These are phyloP conservation scores for Bryoglossum gracile DNA, from an alignment of 495 filamentous ascomycete genomes.

Conservation along the genomic window DNA sequence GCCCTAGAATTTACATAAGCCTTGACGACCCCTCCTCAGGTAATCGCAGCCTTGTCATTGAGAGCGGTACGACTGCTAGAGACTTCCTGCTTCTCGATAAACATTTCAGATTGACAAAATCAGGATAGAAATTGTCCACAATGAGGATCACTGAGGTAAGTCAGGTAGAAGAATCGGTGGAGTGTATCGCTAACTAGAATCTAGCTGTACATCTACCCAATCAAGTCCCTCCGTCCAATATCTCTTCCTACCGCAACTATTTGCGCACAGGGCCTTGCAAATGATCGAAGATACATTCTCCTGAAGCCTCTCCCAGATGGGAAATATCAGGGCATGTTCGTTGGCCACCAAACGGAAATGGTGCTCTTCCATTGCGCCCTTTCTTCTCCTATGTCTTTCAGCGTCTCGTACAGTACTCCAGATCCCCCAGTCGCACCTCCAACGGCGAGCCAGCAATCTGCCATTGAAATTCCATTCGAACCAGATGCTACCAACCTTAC, in stretches of 20 bases:
- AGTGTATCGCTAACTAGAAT: too few relatives aligned
- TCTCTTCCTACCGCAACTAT: slow-evolving; percentile 47
- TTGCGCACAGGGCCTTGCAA: slow-evolving; percentile 56
- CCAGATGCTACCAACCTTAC: slow-evolving; percentile 45
- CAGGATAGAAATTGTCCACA: too few relatives aligned
- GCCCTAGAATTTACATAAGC: too few relatives aligned
- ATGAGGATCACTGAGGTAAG: slow-evolving; percentile 44
- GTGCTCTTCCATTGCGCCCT: slow-evolving; percentile 59
- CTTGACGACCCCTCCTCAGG: too few relatives aligned
- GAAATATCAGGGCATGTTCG: slow-evolving; percentile 55
- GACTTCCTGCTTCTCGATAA: too few relatives aligned
- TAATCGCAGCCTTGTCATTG: too few relatives aligned
- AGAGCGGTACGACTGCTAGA: too few relatives aligned
- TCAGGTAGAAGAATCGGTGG: too few relatives aligned
- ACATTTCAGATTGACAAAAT: too few relatives aligned
- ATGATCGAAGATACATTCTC: slow-evolving; percentile 78
- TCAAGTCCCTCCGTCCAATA: slow-evolving; percentile 73
- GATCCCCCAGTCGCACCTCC: slow-evolving; percentile 5
- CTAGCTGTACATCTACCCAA: slow-evolving; percentile 80
- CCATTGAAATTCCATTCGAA: slow-evolving; percentile 51
- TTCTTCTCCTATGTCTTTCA: slow-evolving; percentile 34
- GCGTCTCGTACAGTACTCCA: slow-evolving; percentile 48
- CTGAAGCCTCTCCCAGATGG: slow-evolving; percentile 38
- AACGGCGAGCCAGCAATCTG: background rate
- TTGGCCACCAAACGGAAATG: slow-evolving; percentile 57